These are phyloP conservation scores for Hansenula lynferdii DNA, from an alignment of 1,139 yeast species.

Conservation along the genomic window DNA sequence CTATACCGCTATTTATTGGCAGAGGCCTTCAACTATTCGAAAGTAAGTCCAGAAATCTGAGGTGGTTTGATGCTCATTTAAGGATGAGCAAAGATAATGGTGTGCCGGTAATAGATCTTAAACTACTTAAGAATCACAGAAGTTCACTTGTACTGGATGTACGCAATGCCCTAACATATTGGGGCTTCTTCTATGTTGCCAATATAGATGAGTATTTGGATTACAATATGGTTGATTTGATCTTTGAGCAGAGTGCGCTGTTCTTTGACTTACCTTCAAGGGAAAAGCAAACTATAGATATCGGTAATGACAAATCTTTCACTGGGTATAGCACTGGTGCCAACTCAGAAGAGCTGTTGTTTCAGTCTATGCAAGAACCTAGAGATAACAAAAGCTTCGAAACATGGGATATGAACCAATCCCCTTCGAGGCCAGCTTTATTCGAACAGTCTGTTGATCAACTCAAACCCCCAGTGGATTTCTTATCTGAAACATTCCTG, in stretches of 20 bases:
- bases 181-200: slow-evolving; percentile 50
- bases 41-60: too few species aligned
- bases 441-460: not conserved
- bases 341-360: slow-evolving; percentile 24
- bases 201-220: slow-evolving; percentile 26
- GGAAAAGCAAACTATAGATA: slow-evolving; percentile 43
- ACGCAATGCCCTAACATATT: slow-evolving; percentile 42
- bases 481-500: not conserved
- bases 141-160: slow-evolving; percentile 25
- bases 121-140: slow-evolving; percentile 15
- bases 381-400: not conserved
- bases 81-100: not conserved
- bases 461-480: not conserved
- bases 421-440: not conserved
- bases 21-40: too few species aligned
- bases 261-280: slow-evolving; percentile 44
- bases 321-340: slow-evolving; percentile 35
- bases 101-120: slow-evolving; percentile 22
- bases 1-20: too few species aligned
- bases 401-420: too few species aligned
- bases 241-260: slow-evolving; percentile 34
- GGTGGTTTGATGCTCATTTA: not conserved
- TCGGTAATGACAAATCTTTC: slow-evolving; percentile 57
- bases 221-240: slow-evolving; percentile 31
- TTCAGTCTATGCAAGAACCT: slow-evolving; percentile 25